Percentiles rank a stretch among this genome's conserved stretches.
Conservation (phyloP, 2,329 filamentous ascomycete genomes). For the Verticillium longisporum region DNA sequence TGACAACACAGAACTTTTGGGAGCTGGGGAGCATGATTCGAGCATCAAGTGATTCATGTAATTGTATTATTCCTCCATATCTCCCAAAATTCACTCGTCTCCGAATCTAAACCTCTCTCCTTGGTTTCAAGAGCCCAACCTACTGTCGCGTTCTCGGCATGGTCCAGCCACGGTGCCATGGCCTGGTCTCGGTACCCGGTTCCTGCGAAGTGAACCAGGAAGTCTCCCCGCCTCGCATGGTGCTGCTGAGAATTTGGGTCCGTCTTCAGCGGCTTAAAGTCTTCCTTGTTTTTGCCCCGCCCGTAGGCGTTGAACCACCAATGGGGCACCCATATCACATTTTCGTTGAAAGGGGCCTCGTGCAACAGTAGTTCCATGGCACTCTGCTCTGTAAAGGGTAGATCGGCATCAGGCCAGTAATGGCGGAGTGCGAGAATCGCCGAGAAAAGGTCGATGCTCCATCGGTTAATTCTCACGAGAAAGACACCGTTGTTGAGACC, state of each 20-base stretch:
- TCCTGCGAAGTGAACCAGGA: constrained; percentile 13
- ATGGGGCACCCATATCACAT: constrained; percentile 9
- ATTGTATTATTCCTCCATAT: too few relatives aligned
- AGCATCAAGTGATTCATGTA: too few relatives aligned
- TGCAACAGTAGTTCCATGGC: constrained; percentile 13
- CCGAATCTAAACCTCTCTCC: too few relatives aligned
- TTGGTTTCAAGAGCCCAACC: too few relatives aligned
- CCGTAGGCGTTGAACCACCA: constrained; percentile 14
- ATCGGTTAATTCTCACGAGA: constrained; percentile 8
- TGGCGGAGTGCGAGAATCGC: constrained; percentile 11
- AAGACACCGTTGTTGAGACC: constrained; percentile 15
- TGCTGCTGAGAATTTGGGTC: background rate
- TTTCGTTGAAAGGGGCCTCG: constrained; percentile 4
- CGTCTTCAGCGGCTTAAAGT: background rate
- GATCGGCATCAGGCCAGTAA: constrained; percentile 7
- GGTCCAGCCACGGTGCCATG: background rate
- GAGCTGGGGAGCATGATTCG: too few relatives aligned
- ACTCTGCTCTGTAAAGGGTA: constrained; percentile 11
- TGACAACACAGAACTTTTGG: too few relatives aligned
- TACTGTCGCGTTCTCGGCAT: background rate
- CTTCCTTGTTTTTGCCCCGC: background rate
- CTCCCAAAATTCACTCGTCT: too few relatives aligned
- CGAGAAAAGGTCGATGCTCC: constrained; percentile 11
- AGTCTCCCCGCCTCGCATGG: constrained; percentile 7
- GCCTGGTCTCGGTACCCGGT: background rate